Base-by-base conservation (phyloP, 2,329 filamentous ascomycete species). In the Pseudogymnoascus sp. region DNA sequence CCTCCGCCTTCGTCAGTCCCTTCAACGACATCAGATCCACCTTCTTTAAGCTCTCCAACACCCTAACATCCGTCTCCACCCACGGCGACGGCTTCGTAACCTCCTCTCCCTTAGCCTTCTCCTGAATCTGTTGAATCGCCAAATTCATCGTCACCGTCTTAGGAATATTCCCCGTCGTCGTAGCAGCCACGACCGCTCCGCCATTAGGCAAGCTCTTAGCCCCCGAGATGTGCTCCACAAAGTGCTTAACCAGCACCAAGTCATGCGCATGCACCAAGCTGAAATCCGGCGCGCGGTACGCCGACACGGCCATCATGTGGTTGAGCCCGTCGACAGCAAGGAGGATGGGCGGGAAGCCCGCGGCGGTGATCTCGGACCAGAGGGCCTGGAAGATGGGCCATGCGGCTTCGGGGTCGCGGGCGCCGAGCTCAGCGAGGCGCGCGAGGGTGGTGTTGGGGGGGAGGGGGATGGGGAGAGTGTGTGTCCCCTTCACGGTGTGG, bases 221-320 rank as follows among this genome's bases (percentile, higher is more conserved):
- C 63, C 88, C 87, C 29, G 82, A 82, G 29, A 97, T 80, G 62
- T 88, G 82, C 60, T 88, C 85, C 64, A 88, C 75, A 74, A 96
- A 96, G 67, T 89, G 82, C 62, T 85, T 82, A 60, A 96, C 79
- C 21, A 97, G 79, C 25, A 83, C 80, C 31, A 99, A 81, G 70
- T 97, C 89, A 75, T 96, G 90, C 29, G 92, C 82, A 78, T 99
- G 94, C 65, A 99, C 88, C 12, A 80, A 80, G 65, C 90, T 82
- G 69, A 84, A 88, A 25, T 88, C 79, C 1, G 87, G 79, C 65
- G 83, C 83, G 66, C 87, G 84, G 79, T 97, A 99, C 48, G 83
- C 84, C 65, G 87, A 90, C 37, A 85, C 72, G 67, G 82, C 82
- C 89, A 96, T 96, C 75, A 92, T 84, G 77, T 94, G 89, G 61